Base-by-base conservation (phyloP, 148 eudicot genomes). In the Chenopodium formosanum region DNA sequence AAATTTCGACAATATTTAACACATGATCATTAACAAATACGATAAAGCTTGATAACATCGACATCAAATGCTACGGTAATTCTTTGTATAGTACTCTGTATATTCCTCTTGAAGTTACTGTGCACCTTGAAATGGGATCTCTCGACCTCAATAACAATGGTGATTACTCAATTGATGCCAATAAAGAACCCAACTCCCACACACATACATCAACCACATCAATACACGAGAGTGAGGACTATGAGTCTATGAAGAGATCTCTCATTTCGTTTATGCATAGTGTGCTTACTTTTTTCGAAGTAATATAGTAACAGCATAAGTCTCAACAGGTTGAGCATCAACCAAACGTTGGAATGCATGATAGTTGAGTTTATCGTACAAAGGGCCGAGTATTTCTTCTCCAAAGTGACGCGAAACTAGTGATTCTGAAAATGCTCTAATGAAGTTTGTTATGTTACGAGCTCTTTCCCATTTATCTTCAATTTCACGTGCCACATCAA, bases 341-440 rank as follows among this genome's bases (percentile, higher is more conserved):
- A 7, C 67, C 81, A 79, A 79, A 70, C 53, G 46, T 7, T 79
- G 50, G 48, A 69, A 79, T 4, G 74, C 19, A 32, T 37, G 32
- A 34, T 20, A 23, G 8, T 25, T 2, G 48, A 79, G 74, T 37
- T 70, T 79, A 52, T 69, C 66, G 14, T 79, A 79, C 31, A 70
- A 69, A 9, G 81, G 32, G 23, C 17, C 23, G 40, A 68, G 1
- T 11, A 22, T 34, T 12, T 78, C 23, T 19, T 47, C 25, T 50
- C 75, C 67, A 50, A 79, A 69, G 70, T 79, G 67, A 31, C 32
- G 4, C 5, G 67, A 70, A 79, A 79, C 20, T 11, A 79, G 37
- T 58, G 75, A 14, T 69, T 52, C 81, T 12, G 81, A 69, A 16
- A 79, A 79, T 5, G 81, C 81, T 19, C 75, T 68, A 7, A 79